phyloP scores from a whole-genome alignment of 371 early-diverging fungal genomes.

The Neoconidiobolus thromboides region DNA sequence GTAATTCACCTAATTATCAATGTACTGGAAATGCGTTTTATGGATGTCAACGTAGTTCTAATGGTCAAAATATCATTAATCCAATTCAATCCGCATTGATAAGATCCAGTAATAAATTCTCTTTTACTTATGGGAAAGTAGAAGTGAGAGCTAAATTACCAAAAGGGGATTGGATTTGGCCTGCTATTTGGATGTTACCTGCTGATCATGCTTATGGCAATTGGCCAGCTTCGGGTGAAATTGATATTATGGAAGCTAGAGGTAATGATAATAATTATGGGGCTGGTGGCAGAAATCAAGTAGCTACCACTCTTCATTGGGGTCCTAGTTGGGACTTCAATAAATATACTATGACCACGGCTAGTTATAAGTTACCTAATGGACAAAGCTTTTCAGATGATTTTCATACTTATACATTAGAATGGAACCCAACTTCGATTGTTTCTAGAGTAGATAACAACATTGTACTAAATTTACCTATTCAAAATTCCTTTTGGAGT shows the following conservation, averaged over 20 bases:
- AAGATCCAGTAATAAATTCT: slow-evolving; percentile 8
- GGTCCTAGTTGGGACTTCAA: slow-evolving; percentile 3
- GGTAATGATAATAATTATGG: not conserved
- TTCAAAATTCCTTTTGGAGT: slow-evolving; percentile 24
- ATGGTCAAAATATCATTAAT: slow-evolving; percentile 1
- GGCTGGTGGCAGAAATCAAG: not conserved
- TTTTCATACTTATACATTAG: slow-evolving; percentile 25
- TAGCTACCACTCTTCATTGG: slow-evolving; percentile 3
- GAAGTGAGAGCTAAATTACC: slow-evolving; percentile 44
- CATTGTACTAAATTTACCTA: slow-evolving; percentile 28
- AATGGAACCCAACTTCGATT: slow-evolving; percentile 35
- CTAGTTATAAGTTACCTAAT: slow-evolving; percentile 6
- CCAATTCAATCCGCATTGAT: slow-evolving; percentile 2
- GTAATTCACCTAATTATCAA: not conserved
- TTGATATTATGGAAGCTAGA: slow-evolving; percentile 1
- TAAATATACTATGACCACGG: not conserved
- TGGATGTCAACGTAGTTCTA: not conserved
- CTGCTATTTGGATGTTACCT: slow-evolving; percentile 49
- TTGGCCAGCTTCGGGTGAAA: slow-evolving; percentile 50
- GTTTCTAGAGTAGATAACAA: slow-evolving; percentile 34
- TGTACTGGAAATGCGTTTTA: slow-evolving; percentile 6
- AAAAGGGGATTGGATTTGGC: slow-evolving; percentile 47
- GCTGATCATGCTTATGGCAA: slow-evolving; percentile 35
- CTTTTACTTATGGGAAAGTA: slow-evolving; percentile 33
- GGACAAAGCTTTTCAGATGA: slow-evolving; percentile 22